Percentiles rank a stretch among this genome's conserved stretches.
Conservation (phyloP, 1,284 basidiomycete species). For the Takashimella tepidaria region DNA sequence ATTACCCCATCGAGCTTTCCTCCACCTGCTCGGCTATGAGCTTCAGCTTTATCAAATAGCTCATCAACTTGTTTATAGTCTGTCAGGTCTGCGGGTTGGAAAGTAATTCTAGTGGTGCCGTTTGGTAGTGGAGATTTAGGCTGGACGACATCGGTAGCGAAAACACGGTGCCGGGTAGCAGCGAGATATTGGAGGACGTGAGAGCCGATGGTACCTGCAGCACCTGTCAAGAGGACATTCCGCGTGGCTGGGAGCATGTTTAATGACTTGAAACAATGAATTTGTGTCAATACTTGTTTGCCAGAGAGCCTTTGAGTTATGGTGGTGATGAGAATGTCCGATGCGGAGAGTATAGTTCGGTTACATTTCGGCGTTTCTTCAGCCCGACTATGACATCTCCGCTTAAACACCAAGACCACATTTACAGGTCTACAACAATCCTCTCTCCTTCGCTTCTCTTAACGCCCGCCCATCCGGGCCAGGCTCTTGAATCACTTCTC, state of each 20-base stretch:
- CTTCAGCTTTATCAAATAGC: slow-evolving; percentile 17
- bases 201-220: slow-evolving; percentile 33
- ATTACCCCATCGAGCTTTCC: slow-evolving; percentile 36
- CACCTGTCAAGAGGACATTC: slow-evolving; percentile 44
- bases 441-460: slow-evolving; percentile 11
- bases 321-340: too few relatives aligned
- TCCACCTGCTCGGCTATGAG: background rate
- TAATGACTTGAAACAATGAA: too few relatives aligned
- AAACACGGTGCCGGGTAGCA: slow-evolving; percentile 27
- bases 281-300: too few relatives aligned
- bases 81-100: slow-evolving; percentile 29
- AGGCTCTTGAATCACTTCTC: slow-evolving; percentile 5
- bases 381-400: too few relatives aligned
- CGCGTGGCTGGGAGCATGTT: background rate
- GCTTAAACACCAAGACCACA: too few relatives aligned
- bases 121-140: slow-evolving; percentile 12
- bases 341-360: too few relatives aligned
- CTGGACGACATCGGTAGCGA: slow-evolving; percentile 34
- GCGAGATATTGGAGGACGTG: slow-evolving; percentile 25
- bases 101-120: slow-evolving; percentile 5
- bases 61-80: slow-evolving; percentile 21
- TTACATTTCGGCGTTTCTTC: too few relatives aligned
- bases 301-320: too few relatives aligned
- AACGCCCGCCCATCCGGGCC: slow-evolving; percentile 14
- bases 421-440: slow-evolving; percentile 10